These are phyloP conservation scores for Pinus taeda DNA, from an alignment of 75 land plant species.

Conservation along the genomic window DNA sequence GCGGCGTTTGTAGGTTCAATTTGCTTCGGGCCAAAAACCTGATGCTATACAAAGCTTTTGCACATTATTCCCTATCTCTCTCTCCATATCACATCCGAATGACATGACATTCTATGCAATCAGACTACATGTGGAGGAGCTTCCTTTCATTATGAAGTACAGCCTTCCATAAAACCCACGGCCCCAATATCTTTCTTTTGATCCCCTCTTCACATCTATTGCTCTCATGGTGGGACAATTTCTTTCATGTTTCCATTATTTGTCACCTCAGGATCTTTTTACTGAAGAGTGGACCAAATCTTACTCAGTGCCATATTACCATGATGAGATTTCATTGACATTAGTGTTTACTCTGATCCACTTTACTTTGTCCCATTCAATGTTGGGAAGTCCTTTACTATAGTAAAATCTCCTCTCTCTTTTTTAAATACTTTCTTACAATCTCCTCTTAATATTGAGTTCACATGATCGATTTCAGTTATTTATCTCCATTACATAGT, in stretches of 20 bases:
- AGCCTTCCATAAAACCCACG: background rate
- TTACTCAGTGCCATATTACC: too few species aligned
- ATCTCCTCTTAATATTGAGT: background rate
- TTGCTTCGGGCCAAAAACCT: background rate
- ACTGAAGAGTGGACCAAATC: background rate
- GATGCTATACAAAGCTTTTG: background rate
- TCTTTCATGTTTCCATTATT: background rate
- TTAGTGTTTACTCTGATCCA: background rate
- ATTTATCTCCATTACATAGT: too few species aligned
- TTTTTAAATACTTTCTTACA: background rate
- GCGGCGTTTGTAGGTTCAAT: background rate
- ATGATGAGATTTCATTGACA: too few species aligned
- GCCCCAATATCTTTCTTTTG: background rate
- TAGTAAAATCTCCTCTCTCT: background rate
- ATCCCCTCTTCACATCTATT: background rate
- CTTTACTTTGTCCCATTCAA: background rate
- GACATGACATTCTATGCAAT: background rate
- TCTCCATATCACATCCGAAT: background rate
- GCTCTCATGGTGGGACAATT: slow-evolving; percentile 1
- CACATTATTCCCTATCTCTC: slow-evolving; percentile 1
- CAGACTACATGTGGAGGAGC: slow-evolving; percentile 11
- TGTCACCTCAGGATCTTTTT: background rate
- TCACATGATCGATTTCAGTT: too few species aligned
- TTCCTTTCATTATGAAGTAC: slow-evolving; percentile 7
- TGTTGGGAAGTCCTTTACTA: background rate